Base-by-base conservation (phyloP, 768 basidiomycete genomes). In the Hemileccinum impolitum region DNA sequence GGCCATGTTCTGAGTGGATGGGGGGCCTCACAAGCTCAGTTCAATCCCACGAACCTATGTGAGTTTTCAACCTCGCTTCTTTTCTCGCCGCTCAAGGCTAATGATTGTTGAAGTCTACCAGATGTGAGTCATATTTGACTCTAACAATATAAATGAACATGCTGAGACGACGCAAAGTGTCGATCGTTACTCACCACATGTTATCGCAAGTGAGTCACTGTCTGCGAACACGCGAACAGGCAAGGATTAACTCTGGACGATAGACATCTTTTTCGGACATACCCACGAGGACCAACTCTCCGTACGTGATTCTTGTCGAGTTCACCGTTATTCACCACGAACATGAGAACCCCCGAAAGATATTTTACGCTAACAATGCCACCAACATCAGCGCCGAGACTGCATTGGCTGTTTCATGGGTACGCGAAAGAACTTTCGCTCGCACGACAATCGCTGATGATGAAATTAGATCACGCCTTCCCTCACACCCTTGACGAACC, bases 351-450 rank as follows among this genome's bases (percentile, higher is more conserved):
- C n/a, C n/a, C n/a, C n/a, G n/a, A n/a, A n/a, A 84, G 81, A 80
- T 87, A 37, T 87, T 78, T 63, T 87, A 87, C 56, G 65, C 76
- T 11, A 84, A 87, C 64, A 87, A 87, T 56, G 85, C 67, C 12
- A 86, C 84, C 0, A 61, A 56, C 45, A 78, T 77, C 55, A 80
- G 60, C 45, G 77, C 76, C 0, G 71, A 74, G 28, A 81, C 74
- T 12, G 85, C 85, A 3, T 62, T 67, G 44, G 63, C 80, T 8
- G 65, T 75, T 6, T 70, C 72, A 21, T 80, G 75, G 78, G 73
- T 73, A 54, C 49, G 44, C n/a, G n/a, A n/a, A n/a, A n/a, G n/a
- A n/a, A n/a, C n/a, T 38, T 21, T 6, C 13, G 25, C 28, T 30
- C 28, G 30, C 1, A 9, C 18, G n/a, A 23, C 4, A 10, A 32